These are phyloP conservation scores for Phylloporus sp. DNA, from an alignment of 768 basidiomycete genomes.

Conservation along the genomic window DNA sequence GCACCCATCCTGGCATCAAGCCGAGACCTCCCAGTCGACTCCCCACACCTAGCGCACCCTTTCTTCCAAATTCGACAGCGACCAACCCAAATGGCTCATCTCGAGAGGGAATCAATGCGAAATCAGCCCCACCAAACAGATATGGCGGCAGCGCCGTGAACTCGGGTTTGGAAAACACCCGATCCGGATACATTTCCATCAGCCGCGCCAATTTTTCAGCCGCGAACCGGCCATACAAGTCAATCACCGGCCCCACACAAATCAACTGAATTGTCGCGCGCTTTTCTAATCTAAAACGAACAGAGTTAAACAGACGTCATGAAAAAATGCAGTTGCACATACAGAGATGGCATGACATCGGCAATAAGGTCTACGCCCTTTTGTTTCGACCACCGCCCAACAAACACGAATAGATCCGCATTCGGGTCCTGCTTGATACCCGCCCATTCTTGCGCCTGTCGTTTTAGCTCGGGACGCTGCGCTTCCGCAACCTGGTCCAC, in stretches of 20 bases:
- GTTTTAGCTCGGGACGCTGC: slow-evolving; percentile 86
- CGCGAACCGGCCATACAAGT: slow-evolving; percentile 91
- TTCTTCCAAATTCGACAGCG: slow-evolving; percentile 94
- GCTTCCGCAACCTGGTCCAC: slow-evolving; percentile 81
- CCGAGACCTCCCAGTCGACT: slow-evolving; percentile 92
- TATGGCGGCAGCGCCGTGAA: slow-evolving; percentile 93
- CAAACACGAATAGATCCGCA: slow-evolving; percentile 91
- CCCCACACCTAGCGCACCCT: slow-evolving; percentile 94
- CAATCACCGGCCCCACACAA: slow-evolving; percentile 90
- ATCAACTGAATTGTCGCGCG: slow-evolving; percentile 82
- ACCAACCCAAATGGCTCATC: slow-evolving; percentile 96
- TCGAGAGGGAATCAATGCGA: slow-evolving; percentile 91
- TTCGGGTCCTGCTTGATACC: slow-evolving; percentile 87
- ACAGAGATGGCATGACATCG: slow-evolving; percentile 90
- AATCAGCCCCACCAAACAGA: slow-evolving; percentile 92
- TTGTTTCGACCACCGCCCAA: slow-evolving; percentile 97
- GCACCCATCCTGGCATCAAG: slow-evolving; percentile 96
- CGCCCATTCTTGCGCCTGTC: slow-evolving; percentile 95
- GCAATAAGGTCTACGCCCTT: slow-evolving; percentile 98
- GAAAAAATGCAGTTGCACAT: slow-evolving; percentile 28
- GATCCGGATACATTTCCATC: slow-evolving; percentile 93
- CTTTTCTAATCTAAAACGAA: slow-evolving; percentile 66
- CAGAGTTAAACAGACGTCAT: background rate
- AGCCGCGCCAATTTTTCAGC: slow-evolving; percentile 90
- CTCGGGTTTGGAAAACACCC: slow-evolving; percentile 94